Evolutionary conservation across 2,329 filamentous ascomycete genomes (phyloP).

Genomic region (Coniochaeta hoffmannii): DNA sequence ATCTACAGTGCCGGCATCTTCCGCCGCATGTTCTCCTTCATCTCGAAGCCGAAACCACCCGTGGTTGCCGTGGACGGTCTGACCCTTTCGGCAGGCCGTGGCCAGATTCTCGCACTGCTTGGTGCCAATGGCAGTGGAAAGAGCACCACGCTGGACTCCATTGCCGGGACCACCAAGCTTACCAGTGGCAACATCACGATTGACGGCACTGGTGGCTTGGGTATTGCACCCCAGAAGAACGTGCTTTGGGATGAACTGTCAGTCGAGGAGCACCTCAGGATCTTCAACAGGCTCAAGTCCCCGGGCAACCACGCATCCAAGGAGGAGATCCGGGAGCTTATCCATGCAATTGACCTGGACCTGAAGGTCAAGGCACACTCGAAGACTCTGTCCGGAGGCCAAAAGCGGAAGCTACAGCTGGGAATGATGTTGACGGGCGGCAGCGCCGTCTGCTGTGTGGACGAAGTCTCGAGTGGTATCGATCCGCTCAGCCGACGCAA

Average conservation of each 20-base stretch:
- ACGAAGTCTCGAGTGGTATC: conserved; percentile 83
- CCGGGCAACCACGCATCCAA: conserved; percentile 46
- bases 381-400: conserved; percentile 78
- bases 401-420: conserved; percentile 86
- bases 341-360: conserved; percentile 65
- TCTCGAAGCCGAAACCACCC: conserved; percentile 45
- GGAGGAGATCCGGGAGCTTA: conserved; percentile 53
- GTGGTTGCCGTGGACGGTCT: conserved; percentile 75
- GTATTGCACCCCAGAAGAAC: conserved; percentile 88
- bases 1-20: conserved; percentile 63
- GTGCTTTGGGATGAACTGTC: conserved; percentile 88
- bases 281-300: conserved; percentile 79
- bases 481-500: conserved; percentile 82
- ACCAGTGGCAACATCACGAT: conserved; percentile 72
- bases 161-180: conserved; percentile 73
- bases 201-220: conserved; percentile 70
- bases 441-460: conserved; percentile 79
- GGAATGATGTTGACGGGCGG: conserved; percentile 95
- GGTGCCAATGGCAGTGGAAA: conserved; percentile 90
- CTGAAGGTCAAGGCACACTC: conserved; percentile 66
- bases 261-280: conserved; percentile 73
- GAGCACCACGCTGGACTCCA: conserved; percentile 80
- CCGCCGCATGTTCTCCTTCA: conserved; percentile 40
- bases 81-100: conserved; percentile 62
- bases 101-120: conserved; percentile 78